Base-by-base conservation (phyloP, 2,329 filamentous ascomycete genomes). In the Ophiostoma sp. region DNA sequence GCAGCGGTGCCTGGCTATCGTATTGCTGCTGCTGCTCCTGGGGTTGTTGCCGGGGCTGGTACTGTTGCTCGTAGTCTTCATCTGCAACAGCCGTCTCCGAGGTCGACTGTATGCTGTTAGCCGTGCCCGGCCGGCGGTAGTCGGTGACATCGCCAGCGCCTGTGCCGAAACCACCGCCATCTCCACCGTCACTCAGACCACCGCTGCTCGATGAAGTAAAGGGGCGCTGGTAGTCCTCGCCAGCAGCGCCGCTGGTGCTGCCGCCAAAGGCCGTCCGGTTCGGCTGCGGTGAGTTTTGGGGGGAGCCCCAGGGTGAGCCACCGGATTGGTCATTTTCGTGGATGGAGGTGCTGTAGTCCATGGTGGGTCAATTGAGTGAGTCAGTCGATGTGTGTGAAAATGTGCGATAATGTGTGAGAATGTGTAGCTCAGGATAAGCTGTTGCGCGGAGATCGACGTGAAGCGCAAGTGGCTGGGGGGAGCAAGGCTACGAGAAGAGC, bases 321-420 rank as follows among this genome's bases (percentile, higher is more conserved):
- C 80, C 83, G 63, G 77, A 79, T 72, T 86, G 81, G 63, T 87
- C 85, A 66, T 79, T 78, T 72, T 87, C 84, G 74, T 81, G 74
- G 73, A 86, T 83, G 14, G 84, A 81, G 71, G 83, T 76, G 76
- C 81, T 83, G 76, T 87, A 87, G 77, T 87, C 85, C 85, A 87
- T 87, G 72, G 18, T n/a, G 52, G 52, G 9, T 16, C 36, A 42
- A 63, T 42, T 12, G 42, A 44, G 42, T 12, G 27, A 27, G 27
- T 27, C 27, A 27, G 2, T 27, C 27, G 27, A 27, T 27, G 27
- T 27, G 27, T 27, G 27, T 27, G 27, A 27, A 1, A 2, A 27
- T 27, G 27, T 27, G 27, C 27, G 27, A 27, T 27, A 27, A 27
- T 27, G 27, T 27, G n/a, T n/a, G n/a, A n/a, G 27, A 27, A 27